Evolutionary conservation across 1,139 yeast species (phyloP), one percentile per base, ranked within the genome.

Genomic region (Taphrina pruni): DNA sequence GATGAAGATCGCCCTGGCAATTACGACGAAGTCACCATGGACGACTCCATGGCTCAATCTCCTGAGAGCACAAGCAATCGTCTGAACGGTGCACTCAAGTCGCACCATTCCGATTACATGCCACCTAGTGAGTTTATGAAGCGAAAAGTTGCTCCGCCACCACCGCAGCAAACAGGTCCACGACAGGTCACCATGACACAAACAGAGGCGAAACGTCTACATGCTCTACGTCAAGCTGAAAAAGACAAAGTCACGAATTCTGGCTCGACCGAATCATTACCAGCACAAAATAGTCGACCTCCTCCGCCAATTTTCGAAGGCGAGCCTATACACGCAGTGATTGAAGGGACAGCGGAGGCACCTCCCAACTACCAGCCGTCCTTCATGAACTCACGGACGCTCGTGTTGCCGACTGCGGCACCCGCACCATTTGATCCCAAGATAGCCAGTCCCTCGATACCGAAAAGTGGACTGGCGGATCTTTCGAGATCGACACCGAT

Each of bases 401-500:
- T 64, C 8, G 61, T 55, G n/a, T 32, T 35, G 21, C 67, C 67
- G 11, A 38, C 60, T 9, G 51, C 61, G 12, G 58, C 50, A 14
- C 55, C 67, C 14, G 67, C 56, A 6, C 67, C 50, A 11, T 64
- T 64, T 46, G 67, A 64, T 17, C 67, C 67, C 8, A 64, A 64
- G 43, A 20, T 64, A n/a, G 36, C 51, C 9, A 39, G 54, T 36
- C 67, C 67, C 7, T 64, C 67, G 5, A 64, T 64, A 12, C 67
- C 67, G 20, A 54, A 55, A 36, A 45, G 61, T 4, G 67, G 61
- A 9, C 32, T 43, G 36, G 61, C 60, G 5, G 67, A 64, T 45
- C 46, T 11, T 17, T 14, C 61, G 20, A 17, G 57, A 20, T 69
- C 70, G 50, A 69, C 66, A 21, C 70, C 70, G 52, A 69, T 69